Conservation (phyloP, 352 stramenopile genomes). For the Pythium sp. region DNA sequence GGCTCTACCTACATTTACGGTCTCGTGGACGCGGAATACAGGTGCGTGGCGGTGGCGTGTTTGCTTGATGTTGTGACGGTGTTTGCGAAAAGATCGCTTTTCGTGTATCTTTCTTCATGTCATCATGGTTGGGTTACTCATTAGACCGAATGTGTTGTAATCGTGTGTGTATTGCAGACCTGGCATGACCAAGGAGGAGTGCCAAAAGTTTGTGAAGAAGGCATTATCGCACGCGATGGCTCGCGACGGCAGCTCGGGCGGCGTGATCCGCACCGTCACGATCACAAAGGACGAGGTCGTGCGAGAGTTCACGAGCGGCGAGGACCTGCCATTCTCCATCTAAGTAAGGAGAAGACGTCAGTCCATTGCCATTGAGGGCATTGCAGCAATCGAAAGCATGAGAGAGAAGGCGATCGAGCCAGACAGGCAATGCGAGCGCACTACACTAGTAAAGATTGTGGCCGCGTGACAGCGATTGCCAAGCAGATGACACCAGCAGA, state of each 20-base stretch:
- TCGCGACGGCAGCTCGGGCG: conserved; percentile 97
- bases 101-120: not conserved
- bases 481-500: not conserved
- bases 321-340: conserved; percentile 89
- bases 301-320: conserved; percentile 91
- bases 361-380: not conserved
- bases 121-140: conserved; percentile 6
- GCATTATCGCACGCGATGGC: conserved; percentile 97
- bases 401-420: not conserved
- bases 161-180: conserved; percentile 31
- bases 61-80: not conserved
- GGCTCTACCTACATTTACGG: conserved; percentile 98
- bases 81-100: not conserved
- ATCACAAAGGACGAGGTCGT: conserved; percentile 91
- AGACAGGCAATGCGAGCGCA: not conserved
- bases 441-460: not conserved
- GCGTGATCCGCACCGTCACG: conserved; percentile 96
- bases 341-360: conserved; percentile 28
- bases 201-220: conserved; percentile 93
- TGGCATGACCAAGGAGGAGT: conserved; percentile 97
- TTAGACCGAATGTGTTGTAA: not conserved
- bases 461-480: not conserved
- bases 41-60: conserved; percentile 28
- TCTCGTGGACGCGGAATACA: conserved; percentile 94
- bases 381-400: not conserved